Base-by-base conservation (phyloP, 1,284 basidiomycete genomes). In the Stygiomarasmius scandens region DNA sequence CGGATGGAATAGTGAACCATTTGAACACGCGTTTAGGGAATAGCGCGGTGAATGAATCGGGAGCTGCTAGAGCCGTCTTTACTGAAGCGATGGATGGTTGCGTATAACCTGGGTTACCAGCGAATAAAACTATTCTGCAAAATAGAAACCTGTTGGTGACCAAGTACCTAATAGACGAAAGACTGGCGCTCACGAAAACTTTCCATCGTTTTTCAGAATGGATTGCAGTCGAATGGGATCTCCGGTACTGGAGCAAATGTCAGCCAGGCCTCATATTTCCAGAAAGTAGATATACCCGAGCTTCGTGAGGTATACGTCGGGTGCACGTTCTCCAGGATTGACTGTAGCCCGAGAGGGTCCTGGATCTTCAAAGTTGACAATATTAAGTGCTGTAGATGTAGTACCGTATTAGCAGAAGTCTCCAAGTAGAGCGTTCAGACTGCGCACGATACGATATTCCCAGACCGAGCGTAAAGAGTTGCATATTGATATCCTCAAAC, bases 401-500 rank as follows among this genome's bases (percentile, higher is more conserved):
- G 29, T 4, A 8, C 6, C 6, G 16, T n/a, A n/a, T 41, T 12
- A 41, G 38, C 14, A 8, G 5, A 41, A 16, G 38, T 16, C 16
- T 44, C 2, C 27, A 14, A 38, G 9, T 20, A 48, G 12, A 14
- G 23, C 2, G 12, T 16, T 23, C 14, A 25, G 43, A 12, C 8
- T 8, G 44, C 46, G 20, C 38, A 11, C 25, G 14, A 48, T 47
- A 14, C 9, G 22, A 38, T 23, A 51, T 46, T 45, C 66, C 66
- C 29, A 68, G 34, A 36, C 66, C 66, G 2, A 68, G 59, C 2
- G 66, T 68, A 36, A 68, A 68, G 2, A 63, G 54, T 47, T 64
- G 66, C 55, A 66, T 59, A 46, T 63, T 66, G 11, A 62, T 49
- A 51, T 68, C 66, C n/a, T 62, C 60, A 25, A 67, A 68, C 65